Evolutionary conservation across 2,329 filamentous ascomycete species (phyloP).

Genomic region (Grosmannia serpens): DNA sequence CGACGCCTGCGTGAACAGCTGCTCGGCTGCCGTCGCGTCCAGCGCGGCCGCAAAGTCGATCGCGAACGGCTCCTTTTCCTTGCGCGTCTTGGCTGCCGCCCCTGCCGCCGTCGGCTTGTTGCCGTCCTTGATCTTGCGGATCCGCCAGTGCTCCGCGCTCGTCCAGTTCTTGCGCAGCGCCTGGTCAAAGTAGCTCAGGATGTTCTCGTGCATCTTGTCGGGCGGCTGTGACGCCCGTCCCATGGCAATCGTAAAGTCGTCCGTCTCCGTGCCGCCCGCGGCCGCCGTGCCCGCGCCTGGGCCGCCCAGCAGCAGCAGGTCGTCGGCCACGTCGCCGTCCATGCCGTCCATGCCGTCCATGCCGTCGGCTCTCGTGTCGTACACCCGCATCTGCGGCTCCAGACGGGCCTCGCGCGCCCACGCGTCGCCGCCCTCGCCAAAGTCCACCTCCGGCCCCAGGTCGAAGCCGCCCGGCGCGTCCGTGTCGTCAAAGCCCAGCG

Average conservation of each 20-base stretch:
- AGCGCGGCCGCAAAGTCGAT: constrained; percentile 80
- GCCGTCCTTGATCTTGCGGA: constrained; percentile 76
- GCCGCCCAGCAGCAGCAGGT: constrained; percentile 34
- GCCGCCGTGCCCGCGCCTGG: constrained; percentile 48
- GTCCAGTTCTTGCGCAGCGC: constrained; percentile 95
- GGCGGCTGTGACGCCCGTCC: constrained; percentile 51
- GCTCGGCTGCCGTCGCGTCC: constrained; percentile 56
- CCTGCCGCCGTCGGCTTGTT: constrained; percentile 26
- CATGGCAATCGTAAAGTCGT: constrained; percentile 72
- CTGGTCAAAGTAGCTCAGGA: constrained; percentile 96
- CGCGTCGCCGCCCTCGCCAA: constrained; percentile 89
- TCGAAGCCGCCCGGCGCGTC: constrained; percentile 65
- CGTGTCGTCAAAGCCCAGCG: constrained; percentile 70
- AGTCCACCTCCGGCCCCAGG: constrained; percentile 61
- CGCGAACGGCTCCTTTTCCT: constrained; percentile 93
- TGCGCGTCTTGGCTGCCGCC: constrained; percentile 49
- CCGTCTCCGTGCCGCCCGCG: constrained; percentile 46
- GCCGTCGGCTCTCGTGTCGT: constrained; percentile 48
- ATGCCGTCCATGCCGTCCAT: constrained; percentile 22
- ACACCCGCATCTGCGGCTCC: constrained; percentile 75
- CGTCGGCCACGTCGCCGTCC: constrained; percentile 32
- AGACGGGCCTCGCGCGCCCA: constrained; percentile 87
- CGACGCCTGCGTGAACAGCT: constrained; percentile 69
- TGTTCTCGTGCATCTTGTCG: constrained; percentile 75
- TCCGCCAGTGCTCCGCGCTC: constrained; percentile 97